Base-by-base conservation (phyloP, 1,284 basidiomycete genomes). In the Sporisorium exsertum region DNA sequence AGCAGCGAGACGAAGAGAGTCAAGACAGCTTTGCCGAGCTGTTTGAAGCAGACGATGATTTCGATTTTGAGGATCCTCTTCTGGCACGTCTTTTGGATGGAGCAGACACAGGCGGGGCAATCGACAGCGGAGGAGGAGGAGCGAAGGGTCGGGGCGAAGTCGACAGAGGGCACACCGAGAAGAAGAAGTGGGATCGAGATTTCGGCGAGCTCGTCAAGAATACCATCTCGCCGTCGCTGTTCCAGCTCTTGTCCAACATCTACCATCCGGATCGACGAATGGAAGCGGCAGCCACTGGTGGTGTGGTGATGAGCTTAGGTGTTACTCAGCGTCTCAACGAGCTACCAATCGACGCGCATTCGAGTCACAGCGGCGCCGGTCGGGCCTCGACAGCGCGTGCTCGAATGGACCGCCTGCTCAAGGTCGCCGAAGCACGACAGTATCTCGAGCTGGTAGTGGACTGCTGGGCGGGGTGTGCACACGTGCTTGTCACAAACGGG, bases 381-480 rank as follows among this genome's bases (percentile, higher is more conserved):
- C 50, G 47, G 5, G n/a, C 9, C 10, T 55, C 52, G 2, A 51
- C 53, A 32, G 60, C 64, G 10, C 56, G 58, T 9, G 59, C 26
- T 2, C 59, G 61, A 2, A 63, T 79, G 59, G 74, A 74, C 22
- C 53, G 32, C 33, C 35, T 81, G 32, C 80, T 43, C 76, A 83
- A 64, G 50, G 79, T 56, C 4, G 87, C 79, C 8, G 73, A 79
- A 80, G 77, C 81, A 65, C 49, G 85, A 84, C 62, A 85, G 86
- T 74, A 82, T 35, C 68, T 84, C 1, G 89, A 90, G 72, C 82
- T 87, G 42, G 90, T 93, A 86, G 88, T 94, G 22, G 90, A 91
- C 70, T 92, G 91, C 79, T 95, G 93, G 93, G 88, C 92, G 3
- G 90, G 91, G 9, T 94, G 92, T 78, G 90, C 89, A 0, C 88